Base-by-base conservation (phyloP, 2,329 filamentous ascomycete species). In the Cercospora janseana region DNA sequence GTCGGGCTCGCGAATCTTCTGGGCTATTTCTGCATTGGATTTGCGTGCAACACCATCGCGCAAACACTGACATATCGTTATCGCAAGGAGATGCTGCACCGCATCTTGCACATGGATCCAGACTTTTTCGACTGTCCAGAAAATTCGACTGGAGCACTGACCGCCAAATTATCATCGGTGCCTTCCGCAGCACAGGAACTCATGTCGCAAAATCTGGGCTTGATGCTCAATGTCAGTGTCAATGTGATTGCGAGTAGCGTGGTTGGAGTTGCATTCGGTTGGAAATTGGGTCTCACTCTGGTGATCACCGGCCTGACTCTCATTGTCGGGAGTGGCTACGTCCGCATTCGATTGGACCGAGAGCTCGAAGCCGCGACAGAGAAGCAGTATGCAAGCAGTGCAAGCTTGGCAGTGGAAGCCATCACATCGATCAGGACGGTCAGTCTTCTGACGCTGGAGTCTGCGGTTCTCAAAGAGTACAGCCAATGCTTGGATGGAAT, bases 111-210 rank as follows among this genome's bases (percentile, higher is more conserved):
- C 53, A 90, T 95, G 69, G 92, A 96, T 56, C 89, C 95, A 51
- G 75, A 82, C 24, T 96, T 90, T 68, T 96, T 95, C 46, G 91
- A 96, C 67, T 75, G 23, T 70, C 68, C 50, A 71, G 69, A 49
- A 72, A 75, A 68, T 70, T 24, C 63, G 69, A 13, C 65, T 71
- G n/a, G n/a, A n/a, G n/a, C n/a, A n/a, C 35, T 64, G 74, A 91
- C 61, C 79, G 95, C 4, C 70, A 4, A 74, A 3, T 73, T 70
- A 5, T 23, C 21, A 23, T 18, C 21, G n/a, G 35, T 38, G 4
- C 35, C 35, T 4, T 18, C 35, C 3, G 35, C 35, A 7, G 24
- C 24, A n/a, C 35, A 8, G 6, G 35, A 38, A 20, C 6, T 38
- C 2, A 4, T 38, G 18, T 38, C 35, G 35, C 35, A 9, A 38